These are phyloP conservation scores for Diplodia corticola DNA, from an alignment of 2,329 filamentous ascomycete species.

Conservation along the genomic window DNA sequence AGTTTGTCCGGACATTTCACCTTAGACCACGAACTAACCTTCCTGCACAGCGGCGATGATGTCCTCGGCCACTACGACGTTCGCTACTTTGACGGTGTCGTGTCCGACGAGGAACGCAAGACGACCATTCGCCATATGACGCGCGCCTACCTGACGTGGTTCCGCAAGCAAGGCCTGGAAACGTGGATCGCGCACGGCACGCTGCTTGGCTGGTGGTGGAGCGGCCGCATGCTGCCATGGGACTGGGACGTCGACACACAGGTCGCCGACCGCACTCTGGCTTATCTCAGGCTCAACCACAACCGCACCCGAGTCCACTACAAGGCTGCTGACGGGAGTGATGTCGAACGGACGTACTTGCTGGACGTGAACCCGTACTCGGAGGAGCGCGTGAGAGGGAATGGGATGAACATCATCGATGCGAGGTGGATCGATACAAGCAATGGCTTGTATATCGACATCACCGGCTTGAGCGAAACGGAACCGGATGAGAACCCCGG, in stretches of 20 bases:
- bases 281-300: slow-evolving; percentile 62
- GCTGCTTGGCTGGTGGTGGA: slow-evolving; percentile 88
- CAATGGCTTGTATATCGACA: slow-evolving; percentile 80
- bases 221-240: slow-evolving; percentile 74
- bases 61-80: slow-evolving; percentile 71
- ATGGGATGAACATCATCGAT: slow-evolving; percentile 79
- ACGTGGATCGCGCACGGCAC: slow-evolving; percentile 89
- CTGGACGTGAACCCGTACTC: slow-evolving; percentile 76
- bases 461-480: slow-evolving; percentile 73
- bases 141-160: slow-evolving; percentile 70
- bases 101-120: slow-evolving; percentile 67
- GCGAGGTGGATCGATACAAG: slow-evolving; percentile 76
- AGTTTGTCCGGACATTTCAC: neutral
- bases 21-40: neutral
- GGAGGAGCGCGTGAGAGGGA: slow-evolving; percentile 59
- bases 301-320: slow-evolving; percentile 65
- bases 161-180: slow-evolving; percentile 65
- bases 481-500: slow-evolving; percentile 61
- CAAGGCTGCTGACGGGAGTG: slow-evolving; percentile 34
- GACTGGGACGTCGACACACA: slow-evolving; percentile 85
- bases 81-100: slow-evolving; percentile 65
- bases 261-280: slow-evolving; percentile 66
- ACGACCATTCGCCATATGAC: slow-evolving; percentile 68
- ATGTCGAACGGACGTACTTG: slow-evolving; percentile 60
- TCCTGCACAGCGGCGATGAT: slow-evolving; percentile 42